These are phyloP conservation scores for Globisporangium apiculatum DNA, from an alignment of 352 stramenopile genomes.

Conservation along the genomic window DNA sequence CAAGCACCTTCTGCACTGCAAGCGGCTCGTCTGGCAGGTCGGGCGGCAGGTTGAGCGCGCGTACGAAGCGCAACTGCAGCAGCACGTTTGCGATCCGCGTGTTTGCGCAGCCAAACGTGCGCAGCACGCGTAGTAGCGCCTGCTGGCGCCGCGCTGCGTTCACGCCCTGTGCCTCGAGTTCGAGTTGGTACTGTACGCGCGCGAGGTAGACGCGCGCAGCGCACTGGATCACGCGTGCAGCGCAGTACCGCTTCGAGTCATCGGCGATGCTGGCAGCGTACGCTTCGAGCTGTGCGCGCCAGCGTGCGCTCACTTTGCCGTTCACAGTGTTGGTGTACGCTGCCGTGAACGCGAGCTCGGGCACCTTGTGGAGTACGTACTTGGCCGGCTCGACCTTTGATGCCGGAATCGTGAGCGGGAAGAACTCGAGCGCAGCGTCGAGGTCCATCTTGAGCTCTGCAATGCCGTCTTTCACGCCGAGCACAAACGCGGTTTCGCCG, in stretches of 20 bases:
- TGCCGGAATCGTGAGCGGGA: slow-evolving; percentile 49
- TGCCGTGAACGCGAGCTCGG: slow-evolving; percentile 56
- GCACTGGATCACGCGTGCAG: slow-evolving; percentile 68
- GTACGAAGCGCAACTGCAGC: slow-evolving; percentile 58
- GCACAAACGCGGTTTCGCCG: slow-evolving; percentile 69
- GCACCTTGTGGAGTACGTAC: slow-evolving; percentile 48
- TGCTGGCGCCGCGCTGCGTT: slow-evolving; percentile 55
- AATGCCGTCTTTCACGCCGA: slow-evolving; percentile 51
- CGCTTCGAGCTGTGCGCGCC: slow-evolving; percentile 44
- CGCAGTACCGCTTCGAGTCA: slow-evolving; percentile 62
- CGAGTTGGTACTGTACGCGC: slow-evolving; percentile 45
- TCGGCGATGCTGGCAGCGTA: slow-evolving; percentile 57
- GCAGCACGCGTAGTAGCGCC: slow-evolving; percentile 35
- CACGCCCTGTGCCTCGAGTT: slow-evolving; percentile 63
- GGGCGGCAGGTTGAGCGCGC: slow-evolving; percentile 36
- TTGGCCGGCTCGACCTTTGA: slow-evolving; percentile 52
- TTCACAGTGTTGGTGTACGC: slow-evolving; percentile 25
- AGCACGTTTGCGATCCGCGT: slow-evolving; percentile 62
- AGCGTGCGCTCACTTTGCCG: slow-evolving; percentile 35
- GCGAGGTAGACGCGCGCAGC: slow-evolving; percentile 61
- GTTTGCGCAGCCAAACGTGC: slow-evolving; percentile 55
- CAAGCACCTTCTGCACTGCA: slow-evolving; percentile 44
- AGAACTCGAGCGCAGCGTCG: slow-evolving; percentile 76
- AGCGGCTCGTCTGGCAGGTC: slow-evolving; percentile 52
- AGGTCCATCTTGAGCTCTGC: slow-evolving; percentile 78